Percentiles rank a stretch among this genome's conserved stretches.
Conservation (phyloP, 2,329 filamentous ascomycete species). For the Ophiocordyceps australis region DNA sequence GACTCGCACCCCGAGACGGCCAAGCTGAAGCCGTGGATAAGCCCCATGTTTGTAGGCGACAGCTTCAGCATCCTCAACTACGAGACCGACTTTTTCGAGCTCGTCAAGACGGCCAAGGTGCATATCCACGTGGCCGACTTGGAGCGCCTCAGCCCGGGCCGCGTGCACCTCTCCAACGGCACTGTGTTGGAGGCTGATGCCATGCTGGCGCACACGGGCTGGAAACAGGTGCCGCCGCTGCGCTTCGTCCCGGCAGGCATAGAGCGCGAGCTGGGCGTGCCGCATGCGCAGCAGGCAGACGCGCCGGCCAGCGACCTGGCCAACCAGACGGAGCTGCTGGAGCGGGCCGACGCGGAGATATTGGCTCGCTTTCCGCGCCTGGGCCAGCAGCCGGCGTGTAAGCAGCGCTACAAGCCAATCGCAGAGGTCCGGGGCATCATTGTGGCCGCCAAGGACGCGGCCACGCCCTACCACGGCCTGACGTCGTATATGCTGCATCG, state of each 20-base stretch:
- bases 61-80: slow-evolving; percentile 44
- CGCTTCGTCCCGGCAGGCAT: slow-evolving; percentile 30
- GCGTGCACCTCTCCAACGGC: slow-evolving; percentile 31
- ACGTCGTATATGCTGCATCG: slow-evolving; percentile 22
- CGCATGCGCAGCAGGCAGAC: slow-evolving; percentile 13
- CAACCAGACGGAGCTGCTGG: slow-evolving; percentile 16
- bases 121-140: slow-evolving; percentile 34
- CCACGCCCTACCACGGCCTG: slow-evolving; percentile 8
- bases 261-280: slow-evolving; percentile 27
- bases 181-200: slow-evolving; percentile 27
- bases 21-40: slow-evolving; percentile 34
- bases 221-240: slow-evolving; percentile 33
- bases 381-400: slow-evolving; percentile 27
- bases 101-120: slow-evolving; percentile 32
- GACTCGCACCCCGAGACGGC: slow-evolving; percentile 31
- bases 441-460: slow-evolving; percentile 11
- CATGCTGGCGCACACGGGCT: slow-evolving; percentile 38
- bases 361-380: slow-evolving; percentile 32
- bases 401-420: slow-evolving; percentile 24
- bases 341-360: slow-evolving; percentile 32
- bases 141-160: slow-evolving; percentile 19
- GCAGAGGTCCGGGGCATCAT: slow-evolving; percentile 15
- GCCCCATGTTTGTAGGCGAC: slow-evolving; percentile 31
- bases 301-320: slow-evolving; percentile 11
- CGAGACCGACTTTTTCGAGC: slow-evolving; percentile 34